phyloP scores from a whole-genome alignment of 805 yeast genomes.

The Kazachstania martiniae region DNA sequence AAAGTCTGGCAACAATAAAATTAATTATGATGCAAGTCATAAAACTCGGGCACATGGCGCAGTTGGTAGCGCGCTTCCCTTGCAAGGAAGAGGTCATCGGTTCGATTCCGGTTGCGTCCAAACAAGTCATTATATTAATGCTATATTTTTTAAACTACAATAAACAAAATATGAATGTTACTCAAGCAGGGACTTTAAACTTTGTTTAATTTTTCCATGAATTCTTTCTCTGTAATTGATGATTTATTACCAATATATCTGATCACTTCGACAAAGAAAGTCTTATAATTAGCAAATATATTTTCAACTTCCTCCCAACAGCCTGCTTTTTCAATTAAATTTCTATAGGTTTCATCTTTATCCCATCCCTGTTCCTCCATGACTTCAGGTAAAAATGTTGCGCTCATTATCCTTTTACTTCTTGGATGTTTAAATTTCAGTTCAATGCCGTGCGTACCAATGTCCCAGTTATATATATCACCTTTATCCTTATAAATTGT shows the following conservation, averaged over 20 bases:
- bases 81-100: conserved; percentile 2
- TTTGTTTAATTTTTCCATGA: conserved; percentile 9
- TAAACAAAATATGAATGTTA: too few relatives aligned
- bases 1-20: too few relatives aligned
- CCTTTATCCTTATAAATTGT: conserved; percentile 31
- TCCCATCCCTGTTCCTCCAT: conserved; percentile 83
- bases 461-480: conserved; percentile 59
- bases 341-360: conserved; percentile 48
- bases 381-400: conserved; percentile 87
- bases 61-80: conserved; percentile 5
- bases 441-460: conserved; percentile 77
- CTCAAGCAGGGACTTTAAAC: too few relatives aligned
- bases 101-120: conserved; percentile 4
- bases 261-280: conserved; percentile 32
- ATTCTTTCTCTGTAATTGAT: conserved; percentile 34
- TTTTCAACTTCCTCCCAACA: conserved; percentile 18
- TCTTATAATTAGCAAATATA: conserved; percentile 25
- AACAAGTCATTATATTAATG: too few relatives aligned
- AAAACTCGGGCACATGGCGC: conserved; percentile 5
- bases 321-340: conserved; percentile 70
- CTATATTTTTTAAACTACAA: too few relatives aligned
- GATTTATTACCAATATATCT: conserved; percentile 48
- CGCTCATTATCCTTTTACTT: conserved; percentile 36
- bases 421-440: conserved; percentile 36
- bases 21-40: too few relatives aligned